phyloP scores from a whole-genome alignment of 1,139 yeast genomes.

The Yamadazyma mexicana region DNA sequence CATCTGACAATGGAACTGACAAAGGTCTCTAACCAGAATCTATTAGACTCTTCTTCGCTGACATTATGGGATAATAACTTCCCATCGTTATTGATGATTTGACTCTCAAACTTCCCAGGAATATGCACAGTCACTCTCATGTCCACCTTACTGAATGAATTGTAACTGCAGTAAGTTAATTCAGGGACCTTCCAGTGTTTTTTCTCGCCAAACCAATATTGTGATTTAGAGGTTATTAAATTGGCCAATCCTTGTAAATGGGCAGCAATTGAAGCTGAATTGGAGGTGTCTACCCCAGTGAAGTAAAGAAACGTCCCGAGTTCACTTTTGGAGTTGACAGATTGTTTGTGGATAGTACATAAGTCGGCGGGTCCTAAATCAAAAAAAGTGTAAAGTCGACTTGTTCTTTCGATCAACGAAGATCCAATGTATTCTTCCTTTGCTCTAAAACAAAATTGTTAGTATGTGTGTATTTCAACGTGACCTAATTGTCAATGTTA shows the following conservation, averaged over 20 bases:
- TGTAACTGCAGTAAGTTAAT: conserved; percentile 49
- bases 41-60: conserved; percentile 35
- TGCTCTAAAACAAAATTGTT: conserved; percentile 25
- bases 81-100: conserved; percentile 50
- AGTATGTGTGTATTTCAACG: no score
- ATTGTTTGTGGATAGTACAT: conserved; percentile 63
- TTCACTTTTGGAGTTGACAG: conserved; percentile 41
- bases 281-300: conserved; percentile 59
- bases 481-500: no score
- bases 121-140: conserved; percentile 70
- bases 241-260: conserved; percentile 78
- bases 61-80: conserved; percentile 41
- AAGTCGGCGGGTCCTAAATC: conserved; percentile 91
- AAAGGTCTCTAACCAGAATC: conserved; percentile 67
- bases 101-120: conserved; percentile 55
- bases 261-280: conserved; percentile 63
- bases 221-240: conserved; percentile 56
- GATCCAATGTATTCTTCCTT: conserved; percentile 52
- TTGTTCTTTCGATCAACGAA: conserved; percentile 52
- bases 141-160: conserved; percentile 66
- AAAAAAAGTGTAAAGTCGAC: conserved; percentile 43
- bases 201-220: conserved; percentile 63
- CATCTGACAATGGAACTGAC: conserved; percentile 67
- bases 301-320: conserved; percentile 56
- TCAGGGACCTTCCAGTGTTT: conserved; percentile 76